Percentiles rank a stretch among this genome's conserved stretches.
These are phyloP conservation scores for Cucumis sativus DNA, from an alignment of 306 rosid genomes.

Conservation along the genomic window Cucumber_9930_V3 NC_026660.2:19639501-19640000, in stretches of 20 bases:
- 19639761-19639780: background rate
- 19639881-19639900: constrained; percentile 2
- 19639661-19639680: constrained; percentile 68
- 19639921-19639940: constrained; percentile 21
- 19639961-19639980: constrained; percentile 27
- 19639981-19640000: constrained; percentile 15
- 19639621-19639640: constrained; percentile 62
- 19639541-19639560: background rate
- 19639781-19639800: constrained; percentile 45
- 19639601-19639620: constrained; percentile 37
- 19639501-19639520: constrained; percentile 27
- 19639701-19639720: constrained; percentile 28
- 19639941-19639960: constrained; percentile 25
- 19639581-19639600: constrained; percentile 42
- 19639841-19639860: constrained; percentile 2
- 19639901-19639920: constrained; percentile 4
- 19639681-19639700: constrained; percentile 35
- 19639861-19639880: constrained; percentile 3
- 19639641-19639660: constrained; percentile 49
- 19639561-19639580: constrained; percentile 11
- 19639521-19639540: constrained; percentile 16
- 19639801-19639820: constrained; percentile 27
- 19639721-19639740: background rate
- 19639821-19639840: constrained; percentile 8
- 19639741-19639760: background rate